A percentile compares a stretch with the other conserved stretches of the same genome.
Evolutionary conservation across 345 rosid genomes (phyloP).

Genomic region (Eucalyptus albens): DNA sequence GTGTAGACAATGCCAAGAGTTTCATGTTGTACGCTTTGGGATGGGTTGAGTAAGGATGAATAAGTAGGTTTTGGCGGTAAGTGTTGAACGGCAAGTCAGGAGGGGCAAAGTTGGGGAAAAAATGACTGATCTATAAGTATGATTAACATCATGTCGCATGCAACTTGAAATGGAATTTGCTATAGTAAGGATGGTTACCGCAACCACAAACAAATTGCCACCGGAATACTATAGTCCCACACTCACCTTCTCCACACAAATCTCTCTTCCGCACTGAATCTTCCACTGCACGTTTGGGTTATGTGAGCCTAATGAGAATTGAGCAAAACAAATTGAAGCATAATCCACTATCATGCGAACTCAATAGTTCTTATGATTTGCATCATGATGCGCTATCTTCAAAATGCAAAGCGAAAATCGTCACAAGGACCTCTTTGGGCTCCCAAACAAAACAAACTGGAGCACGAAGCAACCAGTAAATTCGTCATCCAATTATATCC

Average conservation of each 20-base stretch:
- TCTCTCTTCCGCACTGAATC: not conserved
- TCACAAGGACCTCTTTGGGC: not conserved
- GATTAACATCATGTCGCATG: not conserved
- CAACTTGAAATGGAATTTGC: no score
- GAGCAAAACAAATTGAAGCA: not conserved
- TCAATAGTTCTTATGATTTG: not conserved
- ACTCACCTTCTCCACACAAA: no score
- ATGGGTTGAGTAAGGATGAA: no score
- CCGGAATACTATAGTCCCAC: no score
- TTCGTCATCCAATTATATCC: not conserved
- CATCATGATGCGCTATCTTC: not conserved
- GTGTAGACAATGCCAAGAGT: no score
- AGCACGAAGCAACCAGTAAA: not conserved
- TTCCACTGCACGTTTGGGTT: accelerated
- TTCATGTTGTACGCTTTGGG: no score
- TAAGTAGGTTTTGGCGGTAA: no score
- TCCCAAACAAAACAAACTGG: not conserved
- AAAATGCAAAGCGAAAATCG: not conserved
- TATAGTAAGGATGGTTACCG: no score
- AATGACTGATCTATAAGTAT: not conserved
- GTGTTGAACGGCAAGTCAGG: accelerated
- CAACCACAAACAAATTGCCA: no score
- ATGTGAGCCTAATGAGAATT: not conserved
- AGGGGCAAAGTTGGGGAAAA: not conserved
- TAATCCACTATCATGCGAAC: not conserved